Evolutionary conservation across 83 land plant species (phyloP), one percentile per base, ranked within the genome.

Genomic region (Diphasiastrum complanatum): DNA sequence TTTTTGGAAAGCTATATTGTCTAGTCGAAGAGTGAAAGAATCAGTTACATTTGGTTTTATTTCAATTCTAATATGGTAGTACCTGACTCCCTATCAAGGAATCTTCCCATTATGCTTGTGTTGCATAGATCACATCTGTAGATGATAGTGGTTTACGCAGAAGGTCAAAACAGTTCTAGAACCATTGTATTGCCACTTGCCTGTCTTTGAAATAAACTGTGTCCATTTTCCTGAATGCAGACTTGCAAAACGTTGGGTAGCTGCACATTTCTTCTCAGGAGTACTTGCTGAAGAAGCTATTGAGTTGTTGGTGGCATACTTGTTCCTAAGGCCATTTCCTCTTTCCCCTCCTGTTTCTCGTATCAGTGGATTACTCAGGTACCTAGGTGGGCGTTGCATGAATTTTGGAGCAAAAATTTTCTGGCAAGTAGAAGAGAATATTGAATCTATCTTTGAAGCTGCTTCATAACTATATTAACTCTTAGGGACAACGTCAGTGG

Each of bases 191-290:
- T n/a, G n/a, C n/a, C n/a, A n/a, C n/a, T n/a, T n/a, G n/a, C n/a
- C n/a, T n/a, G n/a, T n/a, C n/a, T n/a, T n/a, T n/a, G n/a, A n/a
- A n/a, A n/a, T n/a, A n/a, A n/a, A n/a, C n/a, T n/a, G n/a, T n/a
- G n/a, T n/a, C n/a, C n/a, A n/a, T n/a, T n/a, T n/a, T n/a, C n/a
- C n/a, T n/a, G n/a, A n/a, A n/a, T 75, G 36, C 60, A 89, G 98
- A 83, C 85, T 92, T 63, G 95, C 91, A 51, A 92, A 92, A 61
- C 73, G 98, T 51, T 92, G 98, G 98, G 65, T 83, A 33, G 64
- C 78, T 51, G 81, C 98, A 47, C 98, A 92, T 69, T 66, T 92
- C 6, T 81, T 92, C 71, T 92, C 98, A 2, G 66, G 60, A 34
- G 78, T 66, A 59, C 46, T 92, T 43, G 47, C 58, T 3, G 91